Conservation (phyloP, 805 yeast genomes). For the Sugiyamaella qingdaonensis region DNA sequence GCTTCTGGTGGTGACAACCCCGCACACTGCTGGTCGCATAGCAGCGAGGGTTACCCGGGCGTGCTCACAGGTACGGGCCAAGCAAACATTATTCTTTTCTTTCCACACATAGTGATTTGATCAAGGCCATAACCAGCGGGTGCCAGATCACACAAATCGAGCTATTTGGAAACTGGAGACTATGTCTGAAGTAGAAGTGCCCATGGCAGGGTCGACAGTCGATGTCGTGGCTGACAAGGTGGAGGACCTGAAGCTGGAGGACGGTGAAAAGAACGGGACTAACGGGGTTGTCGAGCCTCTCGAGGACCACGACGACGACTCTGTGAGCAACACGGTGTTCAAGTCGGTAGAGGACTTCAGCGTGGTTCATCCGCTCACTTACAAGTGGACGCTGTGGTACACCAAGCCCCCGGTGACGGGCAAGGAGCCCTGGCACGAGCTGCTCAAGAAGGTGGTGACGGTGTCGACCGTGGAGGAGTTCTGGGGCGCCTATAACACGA, state of each 20-base stretch:
- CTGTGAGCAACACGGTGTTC: constrained; percentile 21
- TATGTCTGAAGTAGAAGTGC: constrained; percentile 24
- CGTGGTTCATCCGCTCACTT: constrained; percentile 83
- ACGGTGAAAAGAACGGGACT: background rate
- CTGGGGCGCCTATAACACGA: constrained; percentile 95
- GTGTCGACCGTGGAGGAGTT: constrained; percentile 96
- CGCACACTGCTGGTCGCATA: too few relatives aligned
- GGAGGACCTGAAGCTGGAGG: constrained; percentile 12
- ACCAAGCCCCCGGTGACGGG: constrained; percentile 73
- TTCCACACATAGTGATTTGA: background rate
- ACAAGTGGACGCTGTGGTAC: constrained; percentile 96
- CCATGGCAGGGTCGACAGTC: constrained; percentile 28
- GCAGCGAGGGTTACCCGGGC: background rate
- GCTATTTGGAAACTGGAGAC: constrained; percentile 16
- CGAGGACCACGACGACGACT: constrained; percentile 3
- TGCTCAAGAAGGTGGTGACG: constrained; percentile 87
- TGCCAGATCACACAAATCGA: background rate
- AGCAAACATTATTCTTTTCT: background rate
- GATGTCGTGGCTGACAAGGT: constrained; percentile 24
- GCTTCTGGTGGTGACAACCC: too few relatives aligned
- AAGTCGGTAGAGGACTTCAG: constrained; percentile 41
- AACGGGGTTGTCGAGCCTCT: background rate
- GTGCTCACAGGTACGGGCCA: background rate
- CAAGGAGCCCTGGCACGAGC: constrained; percentile 84
- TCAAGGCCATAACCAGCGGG: background rate